Evolutionary conservation across 2,329 filamentous ascomycete species (phyloP), one percentile per base, ranked within the genome.

Genomic region (Alternaria sp.): DNA sequence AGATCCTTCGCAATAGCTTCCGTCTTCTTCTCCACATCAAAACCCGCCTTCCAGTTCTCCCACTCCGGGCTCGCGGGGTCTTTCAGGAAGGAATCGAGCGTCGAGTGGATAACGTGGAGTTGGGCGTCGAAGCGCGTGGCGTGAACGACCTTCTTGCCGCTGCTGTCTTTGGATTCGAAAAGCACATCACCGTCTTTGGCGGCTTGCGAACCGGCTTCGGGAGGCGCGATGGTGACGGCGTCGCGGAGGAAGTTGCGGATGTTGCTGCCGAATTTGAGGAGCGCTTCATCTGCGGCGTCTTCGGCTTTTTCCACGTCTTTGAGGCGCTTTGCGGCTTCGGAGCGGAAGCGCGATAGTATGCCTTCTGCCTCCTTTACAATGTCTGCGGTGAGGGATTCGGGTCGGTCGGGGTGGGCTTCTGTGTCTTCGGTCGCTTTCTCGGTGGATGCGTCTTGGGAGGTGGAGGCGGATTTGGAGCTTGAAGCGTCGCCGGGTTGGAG

Each of bases 51-150:
- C 89, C 94, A 98, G 5, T 84, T 79, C 10, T 88, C 86, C 83
- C 91, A 98, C 79, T 96, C 90, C 14, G 87, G 85, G 53, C 90
- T 90, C 8, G 87, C 86, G 0, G 94, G 93, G 74, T 98, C 94
- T 75, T 92, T 91, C 59, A 88, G 87, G 80, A 98, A 97, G 72
- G 74, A 92, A 66, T 96, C 91, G 43, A 90, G 80, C 20, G 89
- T 92, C 5, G 93, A 94, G 80, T 99, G 96, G 63, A 99, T 94
- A 33, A 97, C 94, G 77, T 99, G 95, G 65, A 99, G 84, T 81
- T 98, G 96, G 1, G 96, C 96, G 75, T 99, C 96, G 77, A 97
- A 95, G 65, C 96, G 88, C 55, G 94, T 97, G 1, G 93, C 92
- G 79, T 99, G 96, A 68, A 98, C 97, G 15, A 98, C 93, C 59